Evolutionary conservation across 148 eudicot species (phyloP).

Genomic region (Amaranthus palmeri): DNA sequence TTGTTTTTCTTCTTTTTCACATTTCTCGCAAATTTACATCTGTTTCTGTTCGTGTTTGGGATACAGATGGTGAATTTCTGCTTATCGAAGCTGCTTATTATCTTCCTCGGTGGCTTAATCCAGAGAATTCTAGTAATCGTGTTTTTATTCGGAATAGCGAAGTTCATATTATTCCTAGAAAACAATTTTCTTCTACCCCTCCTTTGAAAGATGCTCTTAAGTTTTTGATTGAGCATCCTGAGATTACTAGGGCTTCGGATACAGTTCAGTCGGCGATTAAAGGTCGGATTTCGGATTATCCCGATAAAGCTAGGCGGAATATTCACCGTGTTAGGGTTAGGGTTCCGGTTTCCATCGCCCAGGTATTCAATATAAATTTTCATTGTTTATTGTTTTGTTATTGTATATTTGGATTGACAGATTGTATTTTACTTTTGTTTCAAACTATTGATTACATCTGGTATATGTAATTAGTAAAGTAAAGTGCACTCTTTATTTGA

Average conservation of each 20-base stretch:
- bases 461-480: no score
- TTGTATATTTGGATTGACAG: neutral
- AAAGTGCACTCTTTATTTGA: no score
- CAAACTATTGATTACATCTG: no score
- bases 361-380: slow-evolving; percentile 17
- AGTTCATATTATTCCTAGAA: slow-evolving; percentile 41
- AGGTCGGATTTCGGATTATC: slow-evolving; percentile 43
- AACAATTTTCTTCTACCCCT: slow-evolving; percentile 30
- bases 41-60: slow-evolving; percentile 54
- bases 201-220: slow-evolving; percentile 33
- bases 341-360: slow-evolving; percentile 68
- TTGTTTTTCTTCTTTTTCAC: slow-evolving; percentile 57
- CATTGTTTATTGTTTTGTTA: neutral
- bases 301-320: slow-evolving; percentile 43
- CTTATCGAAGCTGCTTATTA: slow-evolving; percentile 76
- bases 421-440: no score
- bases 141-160: slow-evolving; percentile 50
- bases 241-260: slow-evolving; percentile 32
- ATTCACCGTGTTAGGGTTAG: slow-evolving; percentile 69
- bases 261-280: slow-evolving; percentile 41
- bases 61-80: slow-evolving; percentile 79
- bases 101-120: slow-evolving; percentile 81
- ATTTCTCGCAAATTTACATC: slow-evolving; percentile 41
- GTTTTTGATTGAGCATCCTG: slow-evolving; percentile 25
- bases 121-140: slow-evolving; percentile 51